Evolutionary conservation across 2,329 filamentous ascomycete species (phyloP).

Genomic region (Alternaria triticina): DNA sequence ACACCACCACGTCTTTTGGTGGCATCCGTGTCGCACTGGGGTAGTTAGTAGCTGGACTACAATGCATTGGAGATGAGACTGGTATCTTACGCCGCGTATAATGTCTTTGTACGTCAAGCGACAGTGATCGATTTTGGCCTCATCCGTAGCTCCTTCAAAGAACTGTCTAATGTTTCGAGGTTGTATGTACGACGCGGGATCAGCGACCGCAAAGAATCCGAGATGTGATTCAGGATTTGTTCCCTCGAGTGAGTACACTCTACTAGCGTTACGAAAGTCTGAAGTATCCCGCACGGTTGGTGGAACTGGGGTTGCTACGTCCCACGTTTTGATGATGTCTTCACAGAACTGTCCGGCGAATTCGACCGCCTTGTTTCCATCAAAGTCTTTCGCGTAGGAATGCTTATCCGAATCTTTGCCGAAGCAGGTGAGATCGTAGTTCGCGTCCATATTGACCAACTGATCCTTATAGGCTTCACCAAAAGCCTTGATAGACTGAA

Average conservation of each 20-base stretch:
- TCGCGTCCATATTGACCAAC: not conserved
- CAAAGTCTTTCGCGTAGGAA: not conserved
- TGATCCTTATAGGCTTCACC: no score
- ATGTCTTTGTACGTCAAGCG: not conserved
- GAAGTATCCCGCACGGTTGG: not conserved
- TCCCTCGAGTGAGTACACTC: fast-evolving
- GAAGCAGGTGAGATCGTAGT: not conserved
- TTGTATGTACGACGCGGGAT: not conserved
- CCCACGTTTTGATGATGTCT: not conserved
- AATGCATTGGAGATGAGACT: no score
- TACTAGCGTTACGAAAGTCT: not conserved
- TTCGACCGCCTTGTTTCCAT: not conserved
- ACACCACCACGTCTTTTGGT: not conserved
- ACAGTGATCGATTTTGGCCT: not conserved
- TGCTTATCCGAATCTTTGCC: no score
- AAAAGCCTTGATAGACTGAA: no score
- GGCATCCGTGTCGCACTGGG: not conserved
- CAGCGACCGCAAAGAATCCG: not conserved
- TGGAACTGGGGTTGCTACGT: not conserved
- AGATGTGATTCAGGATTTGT: not conserved
- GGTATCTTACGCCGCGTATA: no score
- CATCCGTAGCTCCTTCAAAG: not conserved
- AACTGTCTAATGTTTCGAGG: not conserved
- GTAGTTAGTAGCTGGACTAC: not conserved
- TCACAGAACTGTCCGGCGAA: not conserved